Percentiles rank a stretch among this genome's conserved stretches.
phyloP scores from a whole-genome alignment of 176 grass and related monocot species.

The Olyra latifolia region DNA sequence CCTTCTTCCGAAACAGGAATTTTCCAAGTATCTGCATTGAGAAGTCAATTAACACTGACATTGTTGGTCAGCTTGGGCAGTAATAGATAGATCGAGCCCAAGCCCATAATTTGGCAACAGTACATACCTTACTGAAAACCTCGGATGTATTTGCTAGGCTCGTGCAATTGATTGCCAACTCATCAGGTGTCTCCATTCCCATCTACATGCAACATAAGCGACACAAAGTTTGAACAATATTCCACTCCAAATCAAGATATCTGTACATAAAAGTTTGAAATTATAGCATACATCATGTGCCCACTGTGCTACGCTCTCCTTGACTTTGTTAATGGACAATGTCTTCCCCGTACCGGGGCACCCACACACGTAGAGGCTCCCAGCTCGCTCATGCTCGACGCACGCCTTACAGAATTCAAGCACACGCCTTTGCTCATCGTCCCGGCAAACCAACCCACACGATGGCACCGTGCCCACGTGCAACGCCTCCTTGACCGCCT shows the following conservation, averaged over 20 bases:
- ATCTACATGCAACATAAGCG: slow-evolving; percentile 35
- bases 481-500: slow-evolving; percentile 74
- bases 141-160: slow-evolving; percentile 64
- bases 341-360: slow-evolving; percentile 94
- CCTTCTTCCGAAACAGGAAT: slow-evolving; percentile 49
- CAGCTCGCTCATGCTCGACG: slow-evolving; percentile 58
- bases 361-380: slow-evolving; percentile 79
- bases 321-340: slow-evolving; percentile 73
- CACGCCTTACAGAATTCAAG: slow-evolving; percentile 70
- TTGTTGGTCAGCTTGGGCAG: background rate
- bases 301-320: slow-evolving; percentile 49
- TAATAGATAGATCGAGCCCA: background rate
- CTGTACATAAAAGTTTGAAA: background rate
- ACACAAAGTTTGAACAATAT: slow-evolving; percentile 7
- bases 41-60: slow-evolving; percentile 29
- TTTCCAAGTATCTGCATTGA: slow-evolving; percentile 75
- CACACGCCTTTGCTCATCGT: slow-evolving; percentile 68
- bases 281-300: slow-evolving; percentile 58
- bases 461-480: slow-evolving; percentile 72
- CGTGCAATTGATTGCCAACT: slow-evolving; percentile 83
- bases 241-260: slow-evolving; percentile 15
- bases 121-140: slow-evolving; percentile 86
- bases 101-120: background rate
- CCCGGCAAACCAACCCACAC: slow-evolving; percentile 62
- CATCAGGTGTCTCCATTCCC: slow-evolving; percentile 61